Conservation (phyloP, 768 basidiomycete species). For the Gyrodon lividus region DNA sequence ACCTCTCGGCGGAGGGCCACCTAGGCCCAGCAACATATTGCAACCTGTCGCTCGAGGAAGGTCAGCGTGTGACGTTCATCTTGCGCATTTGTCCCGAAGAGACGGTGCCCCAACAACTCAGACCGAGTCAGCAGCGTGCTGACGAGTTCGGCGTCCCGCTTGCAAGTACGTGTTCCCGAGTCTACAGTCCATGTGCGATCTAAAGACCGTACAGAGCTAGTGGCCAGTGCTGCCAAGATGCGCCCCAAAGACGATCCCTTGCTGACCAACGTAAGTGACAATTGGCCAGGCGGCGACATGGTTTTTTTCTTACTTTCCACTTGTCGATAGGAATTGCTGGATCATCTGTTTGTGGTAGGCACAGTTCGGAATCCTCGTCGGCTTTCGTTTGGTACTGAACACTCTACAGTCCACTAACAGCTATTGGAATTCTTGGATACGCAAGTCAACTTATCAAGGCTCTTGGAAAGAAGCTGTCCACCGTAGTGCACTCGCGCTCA, state of each 20-base stretch:
- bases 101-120: conserved; percentile 7
- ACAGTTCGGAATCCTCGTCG: neutral
- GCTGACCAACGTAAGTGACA: conserved; percentile 52
- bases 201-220: conserved; percentile 35
- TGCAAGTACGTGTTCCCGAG: conserved; percentile 32
- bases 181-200: neutral
- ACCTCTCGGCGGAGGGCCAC: conserved; percentile 70
- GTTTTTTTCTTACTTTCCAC: neutral
- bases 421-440: conserved; percentile 91
- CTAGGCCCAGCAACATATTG: conserved; percentile 63
- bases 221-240: conserved; percentile 44
- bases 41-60: conserved; percentile 69
- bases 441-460: conserved; percentile 85
- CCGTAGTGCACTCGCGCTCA: conserved; percentile 89
- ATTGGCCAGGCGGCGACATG: neutral
- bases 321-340: conserved; percentile 50
- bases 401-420: conserved; percentile 58
- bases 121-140: conserved; percentile 39
- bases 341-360: conserved; percentile 53
- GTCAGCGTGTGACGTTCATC: conserved; percentile 89
- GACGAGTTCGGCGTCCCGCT: conserved; percentile 46
- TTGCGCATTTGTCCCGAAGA: conserved; percentile 66
- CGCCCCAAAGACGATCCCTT: conserved; percentile 66
- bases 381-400: neutral
- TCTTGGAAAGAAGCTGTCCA: conserved; percentile 96